phyloP scores from a whole-genome alignment of 305 asterid species.

The Solanum chacoense region DNA sequence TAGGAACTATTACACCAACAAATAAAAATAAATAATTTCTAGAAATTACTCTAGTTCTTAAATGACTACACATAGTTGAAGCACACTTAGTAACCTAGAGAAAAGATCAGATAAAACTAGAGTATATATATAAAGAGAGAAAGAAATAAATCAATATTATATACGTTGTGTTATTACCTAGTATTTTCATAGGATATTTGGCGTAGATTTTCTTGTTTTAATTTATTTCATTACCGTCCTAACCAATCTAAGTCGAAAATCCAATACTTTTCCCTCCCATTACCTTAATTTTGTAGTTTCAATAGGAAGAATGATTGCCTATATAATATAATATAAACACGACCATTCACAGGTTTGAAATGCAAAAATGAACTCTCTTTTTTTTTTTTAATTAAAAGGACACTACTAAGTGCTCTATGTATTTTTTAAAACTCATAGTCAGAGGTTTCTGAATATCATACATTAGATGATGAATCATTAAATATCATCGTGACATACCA shows the following conservation, averaged over 20 bases:
- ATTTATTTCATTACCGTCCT: background rate
- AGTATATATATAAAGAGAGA: background rate
- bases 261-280: background rate
- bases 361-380: background rate
- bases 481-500: background rate
- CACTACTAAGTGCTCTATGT: background rate
- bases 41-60: background rate
- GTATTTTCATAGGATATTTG: background rate
- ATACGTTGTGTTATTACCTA: background rate
- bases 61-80: background rate
- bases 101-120: background rate
- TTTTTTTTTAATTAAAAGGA: background rate
- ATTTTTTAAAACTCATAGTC: background rate
- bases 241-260: background rate
- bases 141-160: background rate
- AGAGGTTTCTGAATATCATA: constrained; percentile 1
- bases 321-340: background rate
- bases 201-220: background rate
- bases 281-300: background rate
- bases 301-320: background rate
- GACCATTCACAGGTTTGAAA: background rate
- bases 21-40: background rate
- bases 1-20: no score
- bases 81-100: background rate
- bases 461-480: background rate